These are phyloP conservation scores for Fusarium sp. DNA, from an alignment of 2,329 filamentous ascomycete genomes.

Conservation along the genomic window DNA sequence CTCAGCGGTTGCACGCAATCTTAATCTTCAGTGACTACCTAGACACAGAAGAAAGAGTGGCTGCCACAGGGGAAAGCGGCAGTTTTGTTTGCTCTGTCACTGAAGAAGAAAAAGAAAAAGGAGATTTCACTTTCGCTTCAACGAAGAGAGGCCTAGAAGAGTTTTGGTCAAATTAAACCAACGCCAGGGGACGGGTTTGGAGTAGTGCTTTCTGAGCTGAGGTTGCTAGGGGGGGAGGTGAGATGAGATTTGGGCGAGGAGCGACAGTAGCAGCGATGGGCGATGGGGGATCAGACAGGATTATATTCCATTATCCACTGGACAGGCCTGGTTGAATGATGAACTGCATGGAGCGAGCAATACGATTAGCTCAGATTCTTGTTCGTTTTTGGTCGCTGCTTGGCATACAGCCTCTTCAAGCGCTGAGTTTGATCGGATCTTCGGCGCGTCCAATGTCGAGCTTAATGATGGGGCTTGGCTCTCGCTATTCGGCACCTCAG, in stretches of 20 bases:
- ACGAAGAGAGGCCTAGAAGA: constrained; percentile 20
- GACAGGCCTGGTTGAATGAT: constrained; percentile 25
- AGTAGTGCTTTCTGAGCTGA: constrained; percentile 15
- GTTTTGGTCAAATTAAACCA: constrained; percentile 43
- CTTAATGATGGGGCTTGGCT: constrained; percentile 36
- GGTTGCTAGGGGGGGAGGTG: constrained; percentile 23
- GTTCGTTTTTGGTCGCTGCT: constrained; percentile 26
- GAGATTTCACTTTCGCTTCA: constrained; percentile 34
- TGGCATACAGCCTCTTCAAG: constrained; percentile 33
- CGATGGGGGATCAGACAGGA: constrained; percentile 34
- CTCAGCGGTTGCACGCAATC: constrained; percentile 34
- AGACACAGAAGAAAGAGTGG: constrained; percentile 1
- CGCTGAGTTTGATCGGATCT: constrained; percentile 44
- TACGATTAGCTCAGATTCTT: constrained; percentile 28
- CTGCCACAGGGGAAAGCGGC: constrained; percentile 1
- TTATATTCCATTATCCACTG: constrained; percentile 34
- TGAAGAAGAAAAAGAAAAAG: constrained; percentile 32
- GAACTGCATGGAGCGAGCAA: constrained; percentile 23
- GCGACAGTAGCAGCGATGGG: constrained; percentile 13
- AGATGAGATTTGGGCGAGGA: constrained; percentile 16
- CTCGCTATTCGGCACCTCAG: constrained; percentile 41
- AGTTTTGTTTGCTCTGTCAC: constrained; percentile 20
- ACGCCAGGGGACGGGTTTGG: constrained; percentile 24
- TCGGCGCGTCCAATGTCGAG: constrained; percentile 41
- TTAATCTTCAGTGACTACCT: constrained; percentile 1